Base-by-base conservation (phyloP, 805 yeast genomes). In the Jamesozyma hellenica region DNA sequence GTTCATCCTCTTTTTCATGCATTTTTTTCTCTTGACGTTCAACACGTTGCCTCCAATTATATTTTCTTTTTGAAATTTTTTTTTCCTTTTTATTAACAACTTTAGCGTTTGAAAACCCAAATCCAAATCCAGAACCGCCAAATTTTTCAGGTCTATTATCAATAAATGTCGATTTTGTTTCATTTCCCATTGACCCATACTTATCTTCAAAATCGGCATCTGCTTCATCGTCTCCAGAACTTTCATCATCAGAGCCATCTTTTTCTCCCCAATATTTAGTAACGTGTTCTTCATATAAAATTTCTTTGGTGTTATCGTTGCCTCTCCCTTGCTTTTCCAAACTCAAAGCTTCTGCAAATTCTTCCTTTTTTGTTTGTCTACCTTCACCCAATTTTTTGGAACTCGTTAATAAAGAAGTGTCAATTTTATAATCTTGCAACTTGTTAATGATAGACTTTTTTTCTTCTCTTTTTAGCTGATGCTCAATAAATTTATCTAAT, bases 401-500 rank as follows among this genome's bases (percentile, higher is more conserved):
- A 28, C 92, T 79, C 19, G 75, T 78, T 46, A 86, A 66, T 11
- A 75, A 50, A 0, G 79, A 64, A 0, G 95, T 76, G 54, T 88
- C 95, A 35, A 90, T 71, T 27, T 65, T 64, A 8, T 74, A 65
- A 21, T 70, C 71, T 37, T 79, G 72, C 32, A 90, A 66, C 57
- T 86, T 87, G 47, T 80, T 77, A 32, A 90, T 65, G 39, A 90
- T 65, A 3, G 73, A 71, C 49, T 82, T 82, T 60, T 83, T 83
- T 62, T 90, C 97, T 58, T 90, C 95, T 55, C 94, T 68, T 52
- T 81, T 82, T 50, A 87, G 55, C 57, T 87, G 96, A 62, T 84
- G 94, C 42, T 87, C 94, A 29, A 90, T 86, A 60, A 86, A 90
- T 60, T 90, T 90, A 45, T 90, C 96, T 33, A 90, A 64, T 42